Evolutionary conservation across 1,284 basidiomycete species (phyloP).

Genomic region (Cryptococcus wingfieldii): DNA sequence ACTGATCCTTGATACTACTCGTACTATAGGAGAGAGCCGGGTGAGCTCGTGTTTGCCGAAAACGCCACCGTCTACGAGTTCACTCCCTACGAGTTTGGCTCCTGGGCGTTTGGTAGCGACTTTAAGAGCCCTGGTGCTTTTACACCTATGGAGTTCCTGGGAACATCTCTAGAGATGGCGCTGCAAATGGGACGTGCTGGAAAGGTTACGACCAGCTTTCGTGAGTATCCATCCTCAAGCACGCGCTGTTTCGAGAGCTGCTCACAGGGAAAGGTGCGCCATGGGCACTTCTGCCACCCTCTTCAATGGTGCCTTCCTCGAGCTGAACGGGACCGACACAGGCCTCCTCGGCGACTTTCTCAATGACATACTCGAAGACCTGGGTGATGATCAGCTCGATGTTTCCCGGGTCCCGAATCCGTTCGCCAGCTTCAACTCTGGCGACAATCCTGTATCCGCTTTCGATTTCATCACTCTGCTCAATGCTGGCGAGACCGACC

Average conservation of each 20-base stretch:
- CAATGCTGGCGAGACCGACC: conserved; percentile 52
- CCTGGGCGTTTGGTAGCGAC: conserved; percentile 48
- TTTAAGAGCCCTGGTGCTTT: conserved; percentile 42
- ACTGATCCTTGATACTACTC: neutral
- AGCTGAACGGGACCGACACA: conserved; percentile 36
- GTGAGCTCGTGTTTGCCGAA: conserved; percentile 45
- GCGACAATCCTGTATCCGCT: conserved; percentile 37
- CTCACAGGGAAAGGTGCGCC: conserved; percentile 32
- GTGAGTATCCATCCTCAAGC: conserved; percentile 17
- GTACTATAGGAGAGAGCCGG: conserved; percentile 49
- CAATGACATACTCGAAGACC: conserved; percentile 3
- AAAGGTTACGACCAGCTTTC: conserved; percentile 48
- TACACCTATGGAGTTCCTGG: conserved; percentile 45
- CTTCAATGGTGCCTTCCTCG: conserved; percentile 38
- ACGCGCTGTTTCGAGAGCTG: neutral
- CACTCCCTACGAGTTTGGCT: conserved; percentile 52
- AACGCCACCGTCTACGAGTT: conserved; percentile 53
- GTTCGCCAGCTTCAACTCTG: conserved; percentile 44
- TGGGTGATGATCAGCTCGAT: conserved; percentile 48
- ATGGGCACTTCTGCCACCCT: conserved; percentile 50
- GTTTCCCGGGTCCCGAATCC: conserved; percentile 50
- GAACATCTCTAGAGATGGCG: conserved; percentile 40
- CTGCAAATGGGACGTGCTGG: conserved; percentile 41
- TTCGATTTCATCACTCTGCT: conserved; percentile 49
- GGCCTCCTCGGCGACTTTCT: conserved; percentile 41